phyloP scores from a whole-genome alignment of 352 stramenopile genomes.

The Pythium dissimile region DNA sequence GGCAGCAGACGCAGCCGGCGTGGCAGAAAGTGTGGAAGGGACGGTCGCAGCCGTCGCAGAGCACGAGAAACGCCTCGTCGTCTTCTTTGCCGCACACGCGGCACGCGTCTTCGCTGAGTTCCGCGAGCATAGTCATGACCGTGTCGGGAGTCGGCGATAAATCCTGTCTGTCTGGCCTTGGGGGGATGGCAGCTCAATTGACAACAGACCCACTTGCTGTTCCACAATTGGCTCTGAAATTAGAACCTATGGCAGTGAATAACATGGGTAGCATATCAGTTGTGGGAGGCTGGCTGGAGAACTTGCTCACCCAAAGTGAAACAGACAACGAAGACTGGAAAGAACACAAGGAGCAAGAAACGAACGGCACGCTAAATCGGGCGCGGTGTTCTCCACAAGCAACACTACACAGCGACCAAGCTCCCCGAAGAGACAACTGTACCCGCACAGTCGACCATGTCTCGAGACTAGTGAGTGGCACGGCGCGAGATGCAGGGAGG shows the following conservation, averaged over 20 bases:
- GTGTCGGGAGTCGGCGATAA: conserved; percentile 17
- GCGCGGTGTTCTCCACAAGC: not conserved
- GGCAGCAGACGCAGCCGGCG: conserved; percentile 73
- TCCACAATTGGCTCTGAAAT: conserved; percentile 7
- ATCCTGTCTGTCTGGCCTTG: not conserved
- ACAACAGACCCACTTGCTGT: conserved; percentile 1
- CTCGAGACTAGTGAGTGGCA: conserved; percentile 65
- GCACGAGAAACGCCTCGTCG: conserved; percentile 72
- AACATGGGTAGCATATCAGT: conserved; percentile 2
- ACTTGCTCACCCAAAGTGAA: conserved; percentile 18
- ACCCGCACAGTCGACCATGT: conserved; percentile 40
- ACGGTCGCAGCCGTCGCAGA: conserved; percentile 78
- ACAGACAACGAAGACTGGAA: conserved; percentile 22
- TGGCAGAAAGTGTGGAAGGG: conserved; percentile 75
- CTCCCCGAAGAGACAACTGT: not conserved
- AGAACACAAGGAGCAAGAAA: conserved; percentile 1
- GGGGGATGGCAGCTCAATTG: too few relatives aligned
- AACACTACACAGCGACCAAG: not conserved
- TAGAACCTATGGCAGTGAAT: not conserved
- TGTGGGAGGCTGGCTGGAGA: conserved; percentile 11
- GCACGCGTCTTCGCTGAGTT: conserved; percentile 67
- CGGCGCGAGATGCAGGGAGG: not conserved
- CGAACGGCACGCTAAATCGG: conserved; percentile 1
- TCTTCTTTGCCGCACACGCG: conserved; percentile 75
- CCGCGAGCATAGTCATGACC: conserved; percentile 9